phyloP scores from a whole-genome alignment of 2,329 filamentous ascomycete genomes.

The Graphiopsis chlorocephala region DNA sequence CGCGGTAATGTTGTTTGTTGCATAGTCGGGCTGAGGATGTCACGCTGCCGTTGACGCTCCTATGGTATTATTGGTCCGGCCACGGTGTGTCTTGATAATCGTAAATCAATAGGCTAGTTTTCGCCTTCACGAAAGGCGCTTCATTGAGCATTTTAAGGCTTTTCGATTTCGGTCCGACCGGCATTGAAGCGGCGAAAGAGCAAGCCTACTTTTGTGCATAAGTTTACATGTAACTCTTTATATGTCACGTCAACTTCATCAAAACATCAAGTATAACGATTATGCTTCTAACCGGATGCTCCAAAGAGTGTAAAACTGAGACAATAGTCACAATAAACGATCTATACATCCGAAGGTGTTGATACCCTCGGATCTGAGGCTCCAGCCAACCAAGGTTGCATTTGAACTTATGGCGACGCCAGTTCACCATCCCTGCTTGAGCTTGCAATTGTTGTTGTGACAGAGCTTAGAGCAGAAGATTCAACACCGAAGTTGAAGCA shows the following conservation, averaged over 20 bases:
- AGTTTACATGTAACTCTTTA: background rate
- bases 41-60: background rate
- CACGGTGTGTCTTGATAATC: background rate
- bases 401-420: background rate
- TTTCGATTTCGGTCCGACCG: background rate
- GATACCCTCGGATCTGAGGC: background rate
- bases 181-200: background rate
- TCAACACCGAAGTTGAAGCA: background rate
- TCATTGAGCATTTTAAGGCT: background rate
- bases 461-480: background rate
- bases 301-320: too few relatives aligned
- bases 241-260: background rate
- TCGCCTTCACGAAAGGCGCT: background rate
- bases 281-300: background rate
- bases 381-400: background rate
- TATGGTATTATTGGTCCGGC: background rate
- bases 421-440: background rate
- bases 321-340: too few relatives aligned
- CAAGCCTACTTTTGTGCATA: background rate
- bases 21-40: background rate
- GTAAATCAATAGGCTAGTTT: background rate
- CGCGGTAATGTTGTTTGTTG: conserved; percentile 1
- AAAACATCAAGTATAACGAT: background rate
- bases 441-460: background rate
- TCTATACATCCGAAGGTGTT: too few relatives aligned